phyloP scores from a whole-genome alignment of 495 filamentous ascomycete species.

The Rostrohypoxylon terebratum region DNA sequence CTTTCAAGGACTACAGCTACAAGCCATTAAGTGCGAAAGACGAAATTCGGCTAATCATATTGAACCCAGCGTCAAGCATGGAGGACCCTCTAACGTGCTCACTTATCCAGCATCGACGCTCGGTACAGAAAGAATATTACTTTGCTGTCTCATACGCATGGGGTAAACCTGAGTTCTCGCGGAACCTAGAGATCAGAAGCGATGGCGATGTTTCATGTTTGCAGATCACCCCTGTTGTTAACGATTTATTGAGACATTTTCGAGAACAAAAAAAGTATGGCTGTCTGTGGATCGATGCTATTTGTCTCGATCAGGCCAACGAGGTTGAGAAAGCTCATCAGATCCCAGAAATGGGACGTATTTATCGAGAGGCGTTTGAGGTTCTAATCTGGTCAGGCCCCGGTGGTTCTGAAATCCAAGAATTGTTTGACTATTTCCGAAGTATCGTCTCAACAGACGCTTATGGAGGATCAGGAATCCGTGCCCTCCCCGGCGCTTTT shows the following conservation, averaged over 20 bases:
- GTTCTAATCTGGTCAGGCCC: background rate
- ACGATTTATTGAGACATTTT: background rate
- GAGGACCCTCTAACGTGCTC: background rate
- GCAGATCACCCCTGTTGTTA: conserved; percentile 9
- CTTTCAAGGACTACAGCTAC: conserved; percentile 8
- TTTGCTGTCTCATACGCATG: conserved; percentile 10
- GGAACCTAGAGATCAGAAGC: conserved; percentile 5
- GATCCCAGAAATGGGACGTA: conserved; percentile 47
- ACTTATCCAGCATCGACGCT: background rate
- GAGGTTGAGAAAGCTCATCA: conserved; percentile 47
- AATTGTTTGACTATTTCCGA: background rate
- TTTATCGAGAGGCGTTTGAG: background rate
- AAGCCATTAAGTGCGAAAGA: background rate
- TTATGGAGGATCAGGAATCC: background rate
- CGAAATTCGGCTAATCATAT: background rate
- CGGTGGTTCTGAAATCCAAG: background rate
- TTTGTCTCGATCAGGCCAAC: conserved; percentile 53
- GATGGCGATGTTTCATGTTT: conserved; percentile 8
- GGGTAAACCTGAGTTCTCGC: conserved; percentile 12
- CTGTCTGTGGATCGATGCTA: conserved; percentile 51
- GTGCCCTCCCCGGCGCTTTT: too few species aligned
- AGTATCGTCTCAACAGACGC: background rate
- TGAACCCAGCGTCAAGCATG: background rate
- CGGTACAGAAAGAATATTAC: background rate
- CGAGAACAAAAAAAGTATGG: background rate